These are phyloP conservation scores for Sicyos edulis DNA, from an alignment of 306 rosid species.

Conservation along the genomic window DNA sequence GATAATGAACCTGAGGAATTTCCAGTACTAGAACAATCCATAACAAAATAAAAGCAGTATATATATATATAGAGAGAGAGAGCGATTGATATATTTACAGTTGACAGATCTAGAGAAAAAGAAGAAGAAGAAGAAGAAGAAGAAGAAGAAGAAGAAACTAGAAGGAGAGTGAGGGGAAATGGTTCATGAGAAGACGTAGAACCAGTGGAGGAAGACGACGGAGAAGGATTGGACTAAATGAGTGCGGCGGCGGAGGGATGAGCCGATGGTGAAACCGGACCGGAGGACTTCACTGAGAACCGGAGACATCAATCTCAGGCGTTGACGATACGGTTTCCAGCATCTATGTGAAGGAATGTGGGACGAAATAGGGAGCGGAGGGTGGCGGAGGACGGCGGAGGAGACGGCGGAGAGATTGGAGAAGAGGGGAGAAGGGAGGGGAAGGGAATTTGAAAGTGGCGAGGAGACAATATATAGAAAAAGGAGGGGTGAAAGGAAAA, in stretches of 20 bases:
- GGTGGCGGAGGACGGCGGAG: background rate
- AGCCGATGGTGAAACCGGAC: conserved; percentile 53
- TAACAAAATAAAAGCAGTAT: background rate
- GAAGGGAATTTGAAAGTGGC: conserved; percentile 28
- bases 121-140: too few species aligned
- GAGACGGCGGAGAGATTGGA: background rate
- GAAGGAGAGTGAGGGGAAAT: background rate
- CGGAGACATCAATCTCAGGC: conserved; percentile 63
- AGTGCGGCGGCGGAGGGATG: conserved; percentile 57
- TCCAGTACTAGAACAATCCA: conserved; percentile 42
- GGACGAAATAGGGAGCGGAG: too few species aligned
- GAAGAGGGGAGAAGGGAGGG: conserved; percentile 18
- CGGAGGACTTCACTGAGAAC: conserved; percentile 68
- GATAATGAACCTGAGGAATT: conserved; percentile 33
- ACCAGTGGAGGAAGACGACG: conserved; percentile 60
- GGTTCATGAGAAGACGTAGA: conserved; percentile 54
- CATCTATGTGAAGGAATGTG: conserved; percentile 19
- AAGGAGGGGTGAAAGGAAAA: conserved; percentile 12
- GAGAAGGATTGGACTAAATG: conserved; percentile 66
- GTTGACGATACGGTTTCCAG: conserved; percentile 27
- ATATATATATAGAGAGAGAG: background rate
- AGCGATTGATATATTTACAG: background rate
- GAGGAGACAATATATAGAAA: conserved; percentile 46
- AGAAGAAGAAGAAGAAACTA: background rate
- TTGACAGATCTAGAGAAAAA: conserved; percentile 11